Conservation (phyloP, 192 early-diverging fungal genomes). For the Umbelopsis vinacea region DNA sequence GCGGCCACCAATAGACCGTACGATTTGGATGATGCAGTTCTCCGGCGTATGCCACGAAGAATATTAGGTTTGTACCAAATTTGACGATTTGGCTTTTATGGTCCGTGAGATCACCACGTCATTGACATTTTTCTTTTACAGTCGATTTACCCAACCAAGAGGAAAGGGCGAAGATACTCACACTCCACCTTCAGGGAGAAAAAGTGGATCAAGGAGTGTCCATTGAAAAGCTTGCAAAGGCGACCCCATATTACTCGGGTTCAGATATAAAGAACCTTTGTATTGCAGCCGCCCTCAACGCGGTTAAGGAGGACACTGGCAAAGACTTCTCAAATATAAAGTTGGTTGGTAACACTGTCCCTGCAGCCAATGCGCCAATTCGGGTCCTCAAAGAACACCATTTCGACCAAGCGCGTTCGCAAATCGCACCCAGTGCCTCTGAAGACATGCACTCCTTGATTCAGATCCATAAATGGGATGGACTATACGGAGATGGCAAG, state of each 20-base stretch:
- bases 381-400: constrained; percentile 61
- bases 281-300: constrained; percentile 78
- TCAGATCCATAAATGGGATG: constrained; percentile 92
- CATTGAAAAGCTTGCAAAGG: constrained; percentile 67
- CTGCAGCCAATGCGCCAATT: constrained; percentile 12
- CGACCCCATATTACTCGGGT: constrained; percentile 85
- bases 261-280: constrained; percentile 96
- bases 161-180: constrained; percentile 76
- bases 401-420: constrained; percentile 84
- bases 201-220: constrained; percentile 59
- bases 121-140: constrained; percentile 19
- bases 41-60: constrained; percentile 88
- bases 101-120: background rate
- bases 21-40: constrained; percentile 95
- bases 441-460: constrained; percentile 90
- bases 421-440: constrained; percentile 84
- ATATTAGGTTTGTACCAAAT: constrained; percentile 62
- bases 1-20: constrained; percentile 96
- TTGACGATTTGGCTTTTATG: constrained; percentile 16
- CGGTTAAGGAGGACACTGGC: constrained; percentile 61
- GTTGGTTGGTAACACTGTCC: constrained; percentile 2
- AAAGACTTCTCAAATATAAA: constrained; percentile 4
- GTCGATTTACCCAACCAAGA: constrained; percentile 86
- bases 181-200: constrained; percentile 81
- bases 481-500: constrained; percentile 78